Percentiles rank a stretch among this genome's conserved stretches.
Evolutionary conservation across 2,329 filamentous ascomycete species (phyloP).

Genomic region (Pochonia chlamydosporia): DNA sequence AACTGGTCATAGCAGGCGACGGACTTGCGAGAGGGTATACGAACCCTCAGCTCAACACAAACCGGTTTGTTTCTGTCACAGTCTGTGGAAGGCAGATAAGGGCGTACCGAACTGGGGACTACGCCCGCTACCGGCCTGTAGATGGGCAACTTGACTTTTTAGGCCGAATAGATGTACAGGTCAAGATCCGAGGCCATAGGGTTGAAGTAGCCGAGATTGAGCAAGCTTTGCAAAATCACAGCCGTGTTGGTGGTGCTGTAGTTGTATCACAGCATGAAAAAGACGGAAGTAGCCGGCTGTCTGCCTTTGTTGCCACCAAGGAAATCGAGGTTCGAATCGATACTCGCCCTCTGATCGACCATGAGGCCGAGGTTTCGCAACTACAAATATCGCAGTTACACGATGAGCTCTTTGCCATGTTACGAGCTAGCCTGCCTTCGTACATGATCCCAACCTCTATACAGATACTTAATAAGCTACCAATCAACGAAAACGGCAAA

Average conservation of each 20-base stretch:
- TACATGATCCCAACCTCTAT: constrained; percentile 18
- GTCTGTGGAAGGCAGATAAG: no score
- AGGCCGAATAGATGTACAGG: background rate
- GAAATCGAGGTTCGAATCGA: no score
- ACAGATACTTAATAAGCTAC: constrained; percentile 10
- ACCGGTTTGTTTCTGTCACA: no score
- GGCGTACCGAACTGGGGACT: no score
- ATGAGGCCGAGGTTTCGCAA: no score
- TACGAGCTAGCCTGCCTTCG: constrained; percentile 8
- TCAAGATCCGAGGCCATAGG: constrained; percentile 5
- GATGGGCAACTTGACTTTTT: background rate
- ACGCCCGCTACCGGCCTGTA: no score
- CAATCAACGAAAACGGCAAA: constrained; percentile 14
- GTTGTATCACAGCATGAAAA: background rate
- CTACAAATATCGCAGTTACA: no score
- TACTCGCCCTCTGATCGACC: no score
- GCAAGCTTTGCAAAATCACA: background rate
- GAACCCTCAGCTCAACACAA: background rate
- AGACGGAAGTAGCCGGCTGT: background rate
- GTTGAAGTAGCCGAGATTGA: constrained; percentile 8
- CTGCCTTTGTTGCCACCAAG: no score
- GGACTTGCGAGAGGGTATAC: constrained; percentile 5
- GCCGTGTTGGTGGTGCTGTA: background rate
- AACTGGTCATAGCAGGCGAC: background rate
- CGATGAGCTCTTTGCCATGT: background rate